Base-by-base conservation (phyloP, 768 basidiomycete species). In the Russula emetica region DNA sequence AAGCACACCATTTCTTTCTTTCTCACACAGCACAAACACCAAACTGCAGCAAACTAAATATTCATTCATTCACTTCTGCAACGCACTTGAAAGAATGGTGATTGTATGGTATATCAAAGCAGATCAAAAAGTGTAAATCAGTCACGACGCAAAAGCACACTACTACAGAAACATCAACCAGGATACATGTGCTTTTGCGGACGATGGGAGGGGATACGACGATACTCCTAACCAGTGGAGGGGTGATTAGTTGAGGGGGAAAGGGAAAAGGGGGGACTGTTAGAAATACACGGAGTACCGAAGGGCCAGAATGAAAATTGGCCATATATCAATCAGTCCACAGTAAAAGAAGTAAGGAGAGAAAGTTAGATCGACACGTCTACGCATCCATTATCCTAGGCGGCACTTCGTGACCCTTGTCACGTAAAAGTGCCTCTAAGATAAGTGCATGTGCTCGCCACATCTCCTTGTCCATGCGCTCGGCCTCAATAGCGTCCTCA, bases 391-490 rank as follows among this genome's bases (percentile, higher is more conserved):
- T 56, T 66, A 85, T 80, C 57, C 79, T 78, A 0, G 86, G 83
- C 67, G 86, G 84, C 67, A 80, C 82, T 16, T 82, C 78, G 52
- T 85, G 78, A 5, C 83, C 83, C 65, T 86, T 82, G 64, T 79
- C 80, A 49, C 76, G 76, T 20, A 89, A 79, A 55, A 87, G 72
- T 24, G 83, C 81, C 70, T 81, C 78, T 18, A 69, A 74, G 11
- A 74, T 74, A 61, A 76, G 61, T 60, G 86, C 82, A 58, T 82
- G 80, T 44, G 79, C 79, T 72, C 79, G 83, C 87, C 85, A 88
- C 69, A 79, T 72, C 72, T 88, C 85, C 68, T 79, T 77, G 72
- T 90, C 87, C 62, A 72, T 73, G 59, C 79, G 82, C 69, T 85
- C 75, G 34, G 70, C 76, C 62, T 83, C 81, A 54, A 85, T 74